Base-by-base conservation (phyloP, 768 basidiomycete genomes). In the Kwoniella pini region DNA sequence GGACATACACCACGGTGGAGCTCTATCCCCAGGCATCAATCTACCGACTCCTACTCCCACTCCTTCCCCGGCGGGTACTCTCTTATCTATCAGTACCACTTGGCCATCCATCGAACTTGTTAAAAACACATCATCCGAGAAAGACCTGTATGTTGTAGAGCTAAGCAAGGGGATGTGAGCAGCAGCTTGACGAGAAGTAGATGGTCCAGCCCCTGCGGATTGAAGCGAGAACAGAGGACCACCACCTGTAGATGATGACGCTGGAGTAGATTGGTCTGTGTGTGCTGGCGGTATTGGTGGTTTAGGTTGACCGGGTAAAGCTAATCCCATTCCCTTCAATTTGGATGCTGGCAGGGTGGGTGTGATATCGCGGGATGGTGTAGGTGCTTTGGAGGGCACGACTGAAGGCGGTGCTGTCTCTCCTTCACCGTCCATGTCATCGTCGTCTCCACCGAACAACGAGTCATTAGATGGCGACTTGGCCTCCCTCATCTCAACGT, bases 1-100 rank as follows among this genome's bases (percentile, higher is more conserved):
- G 64, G 93, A 93, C 71, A 95, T 84, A 79, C 92, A 96, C 92
- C 93, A 97, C 11, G 91, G 91, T 28, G 91, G 91, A 21, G 90
- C 91, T 79, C 90, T 92, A 65, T 94, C 93, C 70, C 87, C 88
- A 82, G 91, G 86, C 85, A 88, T 88, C 54, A 97, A 80, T 66
- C 91, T 81, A 28, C 91, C 92, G 0, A 92, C 88, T 5, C 91
- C 89, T 1, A 54, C 42, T 27, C 87, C 86, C 26, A 54, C 48
- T 38, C 83, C 79, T 54, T 86, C 61, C 27, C 54, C 24, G 17
- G 22, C 27, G 17, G 67, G 81, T 31, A 84, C 85, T 64, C 95
- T 81, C 71, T 87, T 84, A 75, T 99, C 95, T 88, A 95, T 95
- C 12, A 99, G 77, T 46, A 93, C 84, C 15, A 97, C 84, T 74